Base-by-base conservation (phyloP, 2,329 filamentous ascomycete species). In the Coniochaeta sp. region DNA sequence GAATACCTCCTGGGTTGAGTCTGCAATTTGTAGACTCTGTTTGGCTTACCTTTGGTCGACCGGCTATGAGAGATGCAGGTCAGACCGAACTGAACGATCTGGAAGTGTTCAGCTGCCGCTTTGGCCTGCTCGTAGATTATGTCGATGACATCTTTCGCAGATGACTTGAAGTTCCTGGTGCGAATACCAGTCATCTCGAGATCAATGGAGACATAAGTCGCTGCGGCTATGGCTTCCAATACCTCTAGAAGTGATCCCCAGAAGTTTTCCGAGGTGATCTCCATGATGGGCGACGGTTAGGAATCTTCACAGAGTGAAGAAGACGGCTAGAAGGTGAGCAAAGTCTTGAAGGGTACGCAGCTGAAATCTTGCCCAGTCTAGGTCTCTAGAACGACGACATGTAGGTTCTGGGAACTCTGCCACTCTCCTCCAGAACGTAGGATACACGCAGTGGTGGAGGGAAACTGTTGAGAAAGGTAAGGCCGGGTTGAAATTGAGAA, bases 171-270 rank as follows among this genome's bases (percentile, higher is more conserved):
- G 22, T 5, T 26, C 6, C 24, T 60, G n/a, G 33, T 24, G 0
- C 24, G 34, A 36, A 75, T 70, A 6, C 74, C 74, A 1, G 68
- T 70, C 73, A 76, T 76, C 64, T 76, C 74, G 40, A 76, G 56
- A 57, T 76, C 74, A 5, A 77, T 64, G 7, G 71, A 64, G 0
- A 74, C 67, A 59, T 70, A 74, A 0, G 68, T 62, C 0, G 72
- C 69, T 11, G 64, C 60, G 7, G 68, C 61, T 7, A 75, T 71
- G 1, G 66, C 63, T 0, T 67, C 34, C 1, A 77, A 59, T 5
- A 77, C 65, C 1, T 6, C 17, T 0, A 72, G 70, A 8, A 77
- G 64, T 7, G 62, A 26, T 3, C 34, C 17, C 67, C 68, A 73
- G 60, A 72, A 74, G 43, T 67, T 71, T 3, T 26, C 8, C 5